Conservation (phyloP, 2,329 filamentous ascomycete genomes). For the Paecilomyces dactylethromorphus region DNA sequence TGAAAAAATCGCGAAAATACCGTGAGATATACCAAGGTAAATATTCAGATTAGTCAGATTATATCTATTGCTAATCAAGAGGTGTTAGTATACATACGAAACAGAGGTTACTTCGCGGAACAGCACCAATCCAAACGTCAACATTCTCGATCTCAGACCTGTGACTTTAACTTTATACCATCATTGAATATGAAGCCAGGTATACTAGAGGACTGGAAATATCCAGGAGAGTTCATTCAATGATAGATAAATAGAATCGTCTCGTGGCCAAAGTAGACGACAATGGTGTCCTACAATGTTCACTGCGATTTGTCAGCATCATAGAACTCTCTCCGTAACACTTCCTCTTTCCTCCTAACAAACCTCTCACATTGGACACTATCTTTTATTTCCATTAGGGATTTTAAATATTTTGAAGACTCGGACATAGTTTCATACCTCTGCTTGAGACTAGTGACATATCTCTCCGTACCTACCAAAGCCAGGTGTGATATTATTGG, state of each 20-base stretch:
- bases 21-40: too few relatives aligned
- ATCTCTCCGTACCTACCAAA: not conserved
- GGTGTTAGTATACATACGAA: too few relatives aligned
- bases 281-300: not conserved
- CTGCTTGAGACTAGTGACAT: not conserved
- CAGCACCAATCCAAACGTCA: too few relatives aligned
- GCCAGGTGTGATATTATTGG: not conserved
- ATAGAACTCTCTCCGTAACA: not conserved
- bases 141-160: too few relatives aligned
- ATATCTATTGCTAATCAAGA: too few relatives aligned
- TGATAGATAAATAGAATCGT: not conserved
- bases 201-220: too few relatives aligned
- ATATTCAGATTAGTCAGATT: too few relatives aligned
- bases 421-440: not conserved
- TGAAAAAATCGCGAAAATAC: too few relatives aligned
- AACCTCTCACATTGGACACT: not conserved
- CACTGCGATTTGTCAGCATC: not conserved
- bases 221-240: too few relatives aligned
- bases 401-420: not conserved
- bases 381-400: not conserved
- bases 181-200: too few relatives aligned
- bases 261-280: not conserved
- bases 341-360: not conserved
- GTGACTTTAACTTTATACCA: too few relatives aligned
- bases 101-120: too few relatives aligned